These are phyloP conservation scores for Acanthamoeba healyi DNA, from an alignment of 208 protist genomes.

Conservation along the genomic window DNA sequence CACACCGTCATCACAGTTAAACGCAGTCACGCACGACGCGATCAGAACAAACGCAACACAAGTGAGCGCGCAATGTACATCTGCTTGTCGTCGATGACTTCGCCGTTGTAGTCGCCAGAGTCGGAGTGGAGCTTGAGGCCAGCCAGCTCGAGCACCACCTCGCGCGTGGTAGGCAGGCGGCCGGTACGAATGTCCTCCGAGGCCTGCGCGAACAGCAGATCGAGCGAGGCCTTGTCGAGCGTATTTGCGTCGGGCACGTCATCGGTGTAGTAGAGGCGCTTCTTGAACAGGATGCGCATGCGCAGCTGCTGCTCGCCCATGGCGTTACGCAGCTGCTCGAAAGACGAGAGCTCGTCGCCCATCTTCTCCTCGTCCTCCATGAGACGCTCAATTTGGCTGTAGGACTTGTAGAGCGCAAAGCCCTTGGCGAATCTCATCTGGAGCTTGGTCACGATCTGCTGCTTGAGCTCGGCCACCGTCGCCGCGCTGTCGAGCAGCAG, in stretches of 20 bases:
- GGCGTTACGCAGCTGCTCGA: constrained; percentile 49
- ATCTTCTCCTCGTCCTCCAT: constrained; percentile 66
- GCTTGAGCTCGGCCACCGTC: constrained; percentile 60
- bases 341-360: constrained; percentile 31
- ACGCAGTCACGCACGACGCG: not conserved
- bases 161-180: constrained; percentile 46
- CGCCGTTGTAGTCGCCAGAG: not conserved
- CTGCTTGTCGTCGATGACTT: constrained; percentile 29
- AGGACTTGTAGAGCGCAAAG: constrained; percentile 54
- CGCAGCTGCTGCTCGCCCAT: constrained; percentile 47
- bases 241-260: constrained; percentile 1
- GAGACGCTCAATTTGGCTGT: constrained; percentile 35
- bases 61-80: not conserved
- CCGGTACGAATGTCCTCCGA: constrained; percentile 63
- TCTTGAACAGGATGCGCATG: constrained; percentile 73
- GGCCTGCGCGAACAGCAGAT: constrained; percentile 48
- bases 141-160: constrained; percentile 56
- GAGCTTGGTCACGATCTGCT: constrained; percentile 46
- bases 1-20: not conserved
- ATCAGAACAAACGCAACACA: not conserved
- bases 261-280: constrained; percentile 54
- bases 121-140: constrained; percentile 53
- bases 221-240: constrained; percentile 67
- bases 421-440: constrained; percentile 9
- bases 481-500: constrained; percentile 57